Evolutionary conservation across 2,329 filamentous ascomycete species (phyloP).

Genomic region (Calonectria ilicicola): DNA sequence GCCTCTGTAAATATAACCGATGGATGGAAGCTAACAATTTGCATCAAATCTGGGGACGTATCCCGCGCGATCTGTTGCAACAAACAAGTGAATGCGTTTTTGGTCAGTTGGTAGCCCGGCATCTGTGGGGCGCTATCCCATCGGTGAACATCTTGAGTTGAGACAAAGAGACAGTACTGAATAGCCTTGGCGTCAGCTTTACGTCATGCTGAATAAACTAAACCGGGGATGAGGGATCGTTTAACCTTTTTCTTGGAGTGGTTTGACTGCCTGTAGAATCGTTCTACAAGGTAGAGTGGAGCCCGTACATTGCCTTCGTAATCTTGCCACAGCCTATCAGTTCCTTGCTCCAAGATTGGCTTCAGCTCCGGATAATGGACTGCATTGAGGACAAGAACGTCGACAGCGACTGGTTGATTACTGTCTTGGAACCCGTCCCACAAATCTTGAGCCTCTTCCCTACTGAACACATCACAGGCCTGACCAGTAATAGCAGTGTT

Average conservation of each 20-base stretch:
- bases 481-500: conserved; percentile 13
- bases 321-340: conserved; percentile 38
- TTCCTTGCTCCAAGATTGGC: conserved; percentile 32
- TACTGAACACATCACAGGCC: conserved; percentile 15
- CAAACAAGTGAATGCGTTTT: conserved; percentile 48
- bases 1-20: conserved; percentile 51
- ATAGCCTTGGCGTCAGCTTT: rapidly evolving
- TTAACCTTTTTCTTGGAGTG: conserved; percentile 27
- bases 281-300: conserved; percentile 28
- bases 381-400: conserved; percentile 32
- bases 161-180: conserved; percentile 31
- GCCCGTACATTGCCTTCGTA: conserved; percentile 36
- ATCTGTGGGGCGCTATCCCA: conserved; percentile 33
- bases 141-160: conserved; percentile 42
- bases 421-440: conserved; percentile 27
- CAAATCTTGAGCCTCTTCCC: neutral
- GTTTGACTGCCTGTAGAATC: conserved; percentile 33
- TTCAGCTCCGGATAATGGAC: conserved; percentile 20
- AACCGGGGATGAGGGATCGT: rapidly evolving
- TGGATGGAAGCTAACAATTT: conserved; percentile 55
- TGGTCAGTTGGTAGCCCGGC: conserved; percentile 51
- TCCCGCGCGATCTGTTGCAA: conserved; percentile 53
- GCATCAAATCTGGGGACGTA: conserved; percentile 46
- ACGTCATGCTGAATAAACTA: neutral
- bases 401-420: neutral